Percentiles rank a stretch among this genome's conserved stretches.
Conservation (phyloP, 31 red algal species). For the Porphyra umbilicalis region DNA sequence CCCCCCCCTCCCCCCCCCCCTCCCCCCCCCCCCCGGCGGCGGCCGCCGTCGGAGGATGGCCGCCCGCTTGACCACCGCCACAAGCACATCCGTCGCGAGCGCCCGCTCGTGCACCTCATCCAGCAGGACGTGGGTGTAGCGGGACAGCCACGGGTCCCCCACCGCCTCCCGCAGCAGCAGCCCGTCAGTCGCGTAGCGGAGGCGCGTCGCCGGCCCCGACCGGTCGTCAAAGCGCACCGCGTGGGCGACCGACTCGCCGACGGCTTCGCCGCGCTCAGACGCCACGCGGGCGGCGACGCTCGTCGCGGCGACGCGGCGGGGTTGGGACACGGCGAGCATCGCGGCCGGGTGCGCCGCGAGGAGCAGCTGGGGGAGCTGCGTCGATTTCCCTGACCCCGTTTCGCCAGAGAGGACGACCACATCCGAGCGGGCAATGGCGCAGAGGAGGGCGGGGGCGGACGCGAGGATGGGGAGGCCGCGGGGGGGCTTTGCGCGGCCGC, state of each 20-base stretch:
- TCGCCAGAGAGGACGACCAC: slow-evolving; percentile 72
- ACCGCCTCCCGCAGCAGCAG: slow-evolving; percentile 77
- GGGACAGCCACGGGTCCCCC: slow-evolving; percentile 21
- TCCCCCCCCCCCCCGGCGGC: background rate
- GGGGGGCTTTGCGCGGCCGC: too few species aligned
- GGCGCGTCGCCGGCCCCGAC: slow-evolving; percentile 30
- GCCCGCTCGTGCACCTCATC: slow-evolving; percentile 93
- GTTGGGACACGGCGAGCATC: slow-evolving; percentile 65
- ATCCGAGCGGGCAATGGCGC: slow-evolving; percentile 49
- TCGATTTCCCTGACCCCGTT: slow-evolving; percentile 89
- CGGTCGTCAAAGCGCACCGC: slow-evolving; percentile 85
- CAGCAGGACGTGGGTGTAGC: slow-evolving; percentile 60
- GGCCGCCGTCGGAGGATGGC: slow-evolving; percentile 6
- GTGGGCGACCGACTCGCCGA: slow-evolving; percentile 64
- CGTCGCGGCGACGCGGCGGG: slow-evolving; percentile 90
- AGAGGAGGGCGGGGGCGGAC: slow-evolving; percentile 40
- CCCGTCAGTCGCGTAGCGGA: slow-evolving; percentile 86
- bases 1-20: slow-evolving; percentile 8
- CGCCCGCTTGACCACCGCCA: slow-evolving; percentile 67
- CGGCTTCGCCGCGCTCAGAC: slow-evolving; percentile 20
- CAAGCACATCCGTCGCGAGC: slow-evolving; percentile 71
- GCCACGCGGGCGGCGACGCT: slow-evolving; percentile 75
- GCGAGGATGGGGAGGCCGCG: slow-evolving; percentile 43
- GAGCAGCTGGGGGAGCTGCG: slow-evolving; percentile 84
- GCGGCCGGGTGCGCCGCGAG: slow-evolving; percentile 21